Evolutionary conservation across 768 basidiomycete genomes (phyloP).

Genomic region (Tricholoma hemisulphureum): DNA sequence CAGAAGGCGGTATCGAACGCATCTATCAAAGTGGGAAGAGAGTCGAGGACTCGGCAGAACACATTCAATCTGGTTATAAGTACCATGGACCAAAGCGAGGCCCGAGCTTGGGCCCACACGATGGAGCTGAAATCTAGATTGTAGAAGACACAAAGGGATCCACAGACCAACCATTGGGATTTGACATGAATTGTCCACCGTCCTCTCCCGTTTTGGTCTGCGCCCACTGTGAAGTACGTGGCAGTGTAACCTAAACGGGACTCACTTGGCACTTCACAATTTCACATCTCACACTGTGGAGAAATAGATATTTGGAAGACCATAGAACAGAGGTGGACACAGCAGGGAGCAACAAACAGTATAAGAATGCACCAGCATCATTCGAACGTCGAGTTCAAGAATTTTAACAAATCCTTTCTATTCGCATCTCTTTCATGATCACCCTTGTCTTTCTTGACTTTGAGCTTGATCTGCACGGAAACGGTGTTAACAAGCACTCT

Average conservation of each 20-base stretch:
- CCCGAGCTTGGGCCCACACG: neutral
- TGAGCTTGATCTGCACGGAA: constrained; percentile 18
- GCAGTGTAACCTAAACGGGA: neutral
- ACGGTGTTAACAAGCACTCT: neutral
- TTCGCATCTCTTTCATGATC: constrained; percentile 24
- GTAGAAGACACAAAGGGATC: neutral
- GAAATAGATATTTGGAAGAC: neutral
- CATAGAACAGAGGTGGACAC: neutral
- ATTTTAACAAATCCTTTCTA: constrained; percentile 18
- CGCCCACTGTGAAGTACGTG: no score
- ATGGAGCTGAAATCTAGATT: neutral
- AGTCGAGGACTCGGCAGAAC: neutral
- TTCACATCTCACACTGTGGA: no score
- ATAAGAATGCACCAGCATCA: neutral
- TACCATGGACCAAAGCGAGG: neutral
- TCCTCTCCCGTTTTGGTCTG: neutral
- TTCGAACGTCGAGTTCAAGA: constrained; percentile 22
- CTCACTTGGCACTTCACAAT: no score
- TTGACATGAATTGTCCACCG: neutral
- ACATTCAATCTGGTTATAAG: neutral
- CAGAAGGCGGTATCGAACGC: neutral
- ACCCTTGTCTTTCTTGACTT: constrained; percentile 24
- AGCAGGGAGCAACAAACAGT: neutral
- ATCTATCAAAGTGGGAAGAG: neutral
- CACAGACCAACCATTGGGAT: neutral